Evolutionary conservation across 2,329 filamentous ascomycete genomes (phyloP), one percentile per base, ranked within the genome.

Genomic region (Aureobasidium vineae): DNA sequence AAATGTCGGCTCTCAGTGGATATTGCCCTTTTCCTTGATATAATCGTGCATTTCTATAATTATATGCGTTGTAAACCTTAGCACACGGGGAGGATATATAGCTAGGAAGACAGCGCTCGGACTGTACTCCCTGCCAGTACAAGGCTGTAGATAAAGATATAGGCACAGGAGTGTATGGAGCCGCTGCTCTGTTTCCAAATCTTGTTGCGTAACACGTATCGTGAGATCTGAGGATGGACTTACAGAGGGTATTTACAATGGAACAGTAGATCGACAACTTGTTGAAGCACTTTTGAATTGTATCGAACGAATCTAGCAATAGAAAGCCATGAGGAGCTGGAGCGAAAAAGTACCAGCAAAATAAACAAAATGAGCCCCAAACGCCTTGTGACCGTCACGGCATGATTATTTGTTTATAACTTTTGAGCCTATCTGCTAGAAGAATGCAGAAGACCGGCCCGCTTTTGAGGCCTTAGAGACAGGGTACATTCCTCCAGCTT

Each of bases 371-470:
- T 43, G 43, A 49, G 19, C 40, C 59, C 59, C 45, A 52, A 61
- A 52, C 57, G n/a, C 57, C 57, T 36, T 23, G 31, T 61, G 41
- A 45, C 59, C 59, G 45, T 63, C 45, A 45, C 43, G 41, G 41
- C 40, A 61, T 61, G 41, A 61, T 63, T 63, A 40, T 63, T 50
- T 63, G 61, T 64, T 64, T 64, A 45, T 64, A 54, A 54, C 61
- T 64, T 53, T 64, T 64, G 36, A 45, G 45, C 38, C 41, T 23
- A 28, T 63, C 59, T 63, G 36, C 36, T 43, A 41, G 26, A 63
- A 52, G 59, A 63, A 63, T 63, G 59, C 36, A 63, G 45, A 63
- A 11, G 45, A 40, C 41, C 45, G 21, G 43, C 43, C 45, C 28
- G 26, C 8, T 49, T 33, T 23, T 57, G 40, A 59, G 28, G 57